phyloP scores from a whole-genome alignment of 495 filamentous ascomycete genomes.

The Ascodesmis nigricans region DNA sequence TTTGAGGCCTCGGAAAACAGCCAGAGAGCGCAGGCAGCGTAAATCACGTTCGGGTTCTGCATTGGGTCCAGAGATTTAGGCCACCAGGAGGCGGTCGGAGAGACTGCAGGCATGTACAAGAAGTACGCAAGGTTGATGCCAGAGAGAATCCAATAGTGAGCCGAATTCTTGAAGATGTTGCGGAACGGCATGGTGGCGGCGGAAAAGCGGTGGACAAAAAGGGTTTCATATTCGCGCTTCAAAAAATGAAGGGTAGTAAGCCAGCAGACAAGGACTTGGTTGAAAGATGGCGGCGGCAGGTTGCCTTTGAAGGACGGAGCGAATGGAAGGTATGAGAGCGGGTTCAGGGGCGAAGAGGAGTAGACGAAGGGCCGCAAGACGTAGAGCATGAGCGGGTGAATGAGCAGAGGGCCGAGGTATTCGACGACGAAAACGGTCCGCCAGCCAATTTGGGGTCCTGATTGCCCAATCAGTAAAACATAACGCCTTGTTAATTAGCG shows the following conservation, averaged over 20 bases:
- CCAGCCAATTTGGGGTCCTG: slow-evolving; percentile 84
- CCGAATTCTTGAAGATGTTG: slow-evolving; percentile 80
- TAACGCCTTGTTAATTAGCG: slow-evolving; percentile 1
- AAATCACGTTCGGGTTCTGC: slow-evolving; percentile 30
- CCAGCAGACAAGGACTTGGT: slow-evolving; percentile 47
- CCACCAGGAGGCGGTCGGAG: slow-evolving; percentile 18
- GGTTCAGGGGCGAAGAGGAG: slow-evolving; percentile 28
- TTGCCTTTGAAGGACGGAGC: slow-evolving; percentile 22
- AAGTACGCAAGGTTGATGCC: slow-evolving; percentile 67
- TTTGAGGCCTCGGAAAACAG: slow-evolving; percentile 58
- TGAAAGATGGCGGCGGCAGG: slow-evolving; percentile 27
- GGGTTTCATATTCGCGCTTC: slow-evolving; percentile 85
- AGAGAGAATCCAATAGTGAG: slow-evolving; percentile 71
- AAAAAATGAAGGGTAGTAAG: slow-evolving; percentile 66
- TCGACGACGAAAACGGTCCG: slow-evolving; percentile 85
- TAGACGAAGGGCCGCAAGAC: slow-evolving; percentile 53
- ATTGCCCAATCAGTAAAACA: neutral
- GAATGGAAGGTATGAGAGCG: slow-evolving; percentile 23
- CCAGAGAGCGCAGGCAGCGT: slow-evolving; percentile 45
- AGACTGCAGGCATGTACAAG: slow-evolving; percentile 51
- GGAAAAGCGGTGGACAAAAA: slow-evolving; percentile 91
- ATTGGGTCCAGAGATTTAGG: slow-evolving; percentile 9
- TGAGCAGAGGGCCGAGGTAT: slow-evolving; percentile 82
- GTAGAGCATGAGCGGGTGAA: slow-evolving; percentile 53
- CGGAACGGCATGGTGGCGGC: slow-evolving; percentile 69